These are phyloP conservation scores for Graphiopsis chlorocephala DNA, from an alignment of 2,329 filamentous ascomycete genomes.

Conservation along the genomic window DNA sequence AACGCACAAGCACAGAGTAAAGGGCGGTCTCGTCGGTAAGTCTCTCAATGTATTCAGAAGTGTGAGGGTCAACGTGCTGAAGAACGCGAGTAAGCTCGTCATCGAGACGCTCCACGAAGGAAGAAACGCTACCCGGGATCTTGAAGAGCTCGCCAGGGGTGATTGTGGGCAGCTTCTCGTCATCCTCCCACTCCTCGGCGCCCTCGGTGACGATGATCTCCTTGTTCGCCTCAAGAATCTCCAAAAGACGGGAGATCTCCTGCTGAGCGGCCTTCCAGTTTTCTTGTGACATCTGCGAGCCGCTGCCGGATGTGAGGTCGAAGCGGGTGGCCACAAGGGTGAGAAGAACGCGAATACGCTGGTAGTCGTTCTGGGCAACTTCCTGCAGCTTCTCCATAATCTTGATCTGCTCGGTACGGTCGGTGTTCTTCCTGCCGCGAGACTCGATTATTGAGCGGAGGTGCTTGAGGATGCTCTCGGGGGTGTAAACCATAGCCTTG, in stretches of 20 bases:
- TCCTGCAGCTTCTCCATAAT: conserved; percentile 95
- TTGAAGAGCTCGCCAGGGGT: conserved; percentile 77
- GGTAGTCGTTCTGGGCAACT: conserved; percentile 86
- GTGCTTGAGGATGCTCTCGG: conserved; percentile 98
- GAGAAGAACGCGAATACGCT: conserved; percentile 86
- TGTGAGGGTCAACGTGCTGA: conserved; percentile 96
- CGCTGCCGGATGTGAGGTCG: conserved; percentile 78
- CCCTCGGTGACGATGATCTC: conserved; percentile 79
- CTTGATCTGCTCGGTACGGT: conserved; percentile 89
- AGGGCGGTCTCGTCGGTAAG: conserved; percentile 85
- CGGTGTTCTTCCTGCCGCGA: conserved; percentile 98
- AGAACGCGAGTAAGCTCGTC: conserved; percentile 97
- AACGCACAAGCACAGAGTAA: conserved; percentile 89
- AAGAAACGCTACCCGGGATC: conserved; percentile 90
- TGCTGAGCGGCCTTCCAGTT: conserved; percentile 95
- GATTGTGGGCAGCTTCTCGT: conserved; percentile 83
- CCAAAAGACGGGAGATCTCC: conserved; percentile 75
- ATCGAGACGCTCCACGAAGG: conserved; percentile 89
- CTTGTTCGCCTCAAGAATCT: conserved; percentile 73
- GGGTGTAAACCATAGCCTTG: conserved; percentile 85
- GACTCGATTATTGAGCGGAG: conserved; percentile 90
- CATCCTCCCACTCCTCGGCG: conserved; percentile 98
- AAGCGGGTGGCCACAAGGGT: conserved; percentile 92
- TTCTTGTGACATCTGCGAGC: conserved; percentile 84
- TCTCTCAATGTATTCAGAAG: conserved; percentile 96